Conservation (phyloP, 2,329 filamentous ascomycete genomes). For the Neoascochyta sp. region DNA sequence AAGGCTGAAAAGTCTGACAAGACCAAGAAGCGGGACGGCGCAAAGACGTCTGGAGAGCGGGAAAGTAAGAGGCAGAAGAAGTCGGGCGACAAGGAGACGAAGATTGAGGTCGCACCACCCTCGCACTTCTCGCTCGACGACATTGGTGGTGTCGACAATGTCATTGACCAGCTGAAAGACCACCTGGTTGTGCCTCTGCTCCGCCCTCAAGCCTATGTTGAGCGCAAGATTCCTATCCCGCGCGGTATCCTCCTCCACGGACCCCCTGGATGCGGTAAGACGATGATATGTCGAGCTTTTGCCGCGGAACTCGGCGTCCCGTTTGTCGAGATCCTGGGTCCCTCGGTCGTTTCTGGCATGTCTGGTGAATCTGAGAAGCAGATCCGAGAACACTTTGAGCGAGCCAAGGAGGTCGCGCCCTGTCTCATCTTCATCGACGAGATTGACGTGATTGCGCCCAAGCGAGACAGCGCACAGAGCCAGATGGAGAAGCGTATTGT, state of each 20-base stretch:
- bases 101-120: constrained; percentile 61
- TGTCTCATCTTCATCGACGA: constrained; percentile 91
- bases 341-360: constrained; percentile 79
- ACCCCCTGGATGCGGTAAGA: constrained; percentile 83
- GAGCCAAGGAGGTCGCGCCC: constrained; percentile 79
- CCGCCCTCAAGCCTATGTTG: constrained; percentile 61
- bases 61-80: constrained; percentile 61
- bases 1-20: constrained; percentile 38
- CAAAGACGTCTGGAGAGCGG: constrained; percentile 61
- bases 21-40: constrained; percentile 43
- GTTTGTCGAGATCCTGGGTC: constrained; percentile 77
- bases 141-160: constrained; percentile 71
- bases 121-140: constrained; percentile 66
- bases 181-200: constrained; percentile 71
- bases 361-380: constrained; percentile 88
- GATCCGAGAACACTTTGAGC: constrained; percentile 79
- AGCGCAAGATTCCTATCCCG: constrained; percentile 64
- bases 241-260: constrained; percentile 76
- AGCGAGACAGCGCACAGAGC: constrained; percentile 75
- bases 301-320: constrained; percentile 72
- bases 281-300: constrained; percentile 75
- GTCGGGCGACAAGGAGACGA: constrained; percentile 34
- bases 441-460: constrained; percentile 86
- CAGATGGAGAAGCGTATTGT: constrained; percentile 90
- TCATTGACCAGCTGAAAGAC: constrained; percentile 66